A percentile compares a stretch with the other conserved stretches of the same genome.
Evolutionary conservation across 306 rosid genomes (phyloP).

Genomic region (Quercus dentata): DNA sequence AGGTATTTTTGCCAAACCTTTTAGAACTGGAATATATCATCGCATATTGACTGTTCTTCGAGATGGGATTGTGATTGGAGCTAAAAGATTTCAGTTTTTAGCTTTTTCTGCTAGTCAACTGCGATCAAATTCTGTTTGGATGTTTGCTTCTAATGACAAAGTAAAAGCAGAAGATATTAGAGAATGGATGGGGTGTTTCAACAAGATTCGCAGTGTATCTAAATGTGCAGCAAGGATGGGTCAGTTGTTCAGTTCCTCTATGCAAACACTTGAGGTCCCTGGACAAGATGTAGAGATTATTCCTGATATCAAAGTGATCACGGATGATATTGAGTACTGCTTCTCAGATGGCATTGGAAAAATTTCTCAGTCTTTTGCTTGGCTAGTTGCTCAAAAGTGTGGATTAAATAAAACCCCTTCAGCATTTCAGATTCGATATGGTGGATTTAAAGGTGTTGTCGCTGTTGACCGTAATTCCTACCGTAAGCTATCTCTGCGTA

Average conservation of each 20-base stretch:
- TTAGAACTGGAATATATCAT: conserved; percentile 56
- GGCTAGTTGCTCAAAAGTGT: conserved; percentile 71
- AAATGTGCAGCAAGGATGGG: conserved; percentile 99
- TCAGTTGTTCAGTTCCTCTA: conserved; percentile 88
- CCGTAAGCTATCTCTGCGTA: conserved; percentile 77
- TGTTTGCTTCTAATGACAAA: conserved; percentile 87
- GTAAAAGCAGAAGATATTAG: conserved; percentile 80
- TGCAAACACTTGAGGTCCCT: conserved; percentile 64
- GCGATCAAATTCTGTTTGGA: conserved; percentile 85
- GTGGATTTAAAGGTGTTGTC: conserved; percentile 95
- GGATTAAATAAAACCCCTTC: conserved; percentile 69
- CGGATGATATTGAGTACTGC: conserved; percentile 68
- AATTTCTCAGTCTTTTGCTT: conserved; percentile 72
- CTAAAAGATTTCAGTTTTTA: conserved; percentile 76
- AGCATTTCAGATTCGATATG: conserved; percentile 91
- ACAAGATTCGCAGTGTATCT: conserved; percentile 72
- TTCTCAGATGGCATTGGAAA: conserved; percentile 99
- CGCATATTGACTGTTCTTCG: conserved; percentile 71
- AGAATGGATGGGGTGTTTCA: conserved; percentile 97
- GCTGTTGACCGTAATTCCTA: conserved; percentile 73
- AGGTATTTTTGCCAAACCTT: conserved; percentile 60
- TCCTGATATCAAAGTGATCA: conserved; percentile 67
- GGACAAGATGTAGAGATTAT: conserved; percentile 72
- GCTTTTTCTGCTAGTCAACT: conserved; percentile 98
- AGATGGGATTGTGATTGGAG: conserved; percentile 81